Evolutionary conservation across 1,139 yeast genomes (phyloP), one percentile per base, ranked within the genome.

Genomic region (Kodamaea plutei): DNA sequence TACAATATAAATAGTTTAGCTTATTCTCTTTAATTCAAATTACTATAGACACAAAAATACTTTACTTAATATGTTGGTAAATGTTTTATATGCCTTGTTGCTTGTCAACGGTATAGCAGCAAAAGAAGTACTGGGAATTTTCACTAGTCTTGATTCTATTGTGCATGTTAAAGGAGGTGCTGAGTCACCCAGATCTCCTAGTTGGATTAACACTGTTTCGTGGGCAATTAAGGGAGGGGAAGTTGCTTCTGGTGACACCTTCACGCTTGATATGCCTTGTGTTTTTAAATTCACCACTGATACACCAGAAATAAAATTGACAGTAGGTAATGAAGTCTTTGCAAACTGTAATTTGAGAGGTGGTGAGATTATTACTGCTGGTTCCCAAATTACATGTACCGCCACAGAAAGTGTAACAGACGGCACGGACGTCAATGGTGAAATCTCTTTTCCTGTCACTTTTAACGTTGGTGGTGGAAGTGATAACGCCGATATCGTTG

Each of bases 331-430:
- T 4, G 36, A 31, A 1, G 28, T 35, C 2, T 56, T 43, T 33
- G 67, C 67, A 4, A 50, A 50, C 6, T 59, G 66, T 53, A 25
- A 29, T 1, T 40, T 52, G 23, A 34, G 18, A 21, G 30, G 43
- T 11, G 66, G 64, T 15, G 60, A 54, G 21, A 23, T 47, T 10
- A 27, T 52, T 15, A 47, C 51, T 12, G 37, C 53, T 9, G 52
- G 40, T 33, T 54, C 63, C 6, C 28, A 39, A 25, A 28, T 61
- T 6, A 33, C 36, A 3, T 61, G 67, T 56, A 45, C 47, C 1
- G 58, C 47, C 4, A 23, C 50, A 2, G 18, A 26, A 15, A 29
- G 28, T 3, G 45, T 58, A 4, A 28, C 12, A 7, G 6, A 16
- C 12, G 7, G 14, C 16, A 28, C 18, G 30, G 23, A 32, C 2